Conservation (phyloP, 2,329 filamentous ascomycete genomes). For the Diaporthe sp. region DNA sequence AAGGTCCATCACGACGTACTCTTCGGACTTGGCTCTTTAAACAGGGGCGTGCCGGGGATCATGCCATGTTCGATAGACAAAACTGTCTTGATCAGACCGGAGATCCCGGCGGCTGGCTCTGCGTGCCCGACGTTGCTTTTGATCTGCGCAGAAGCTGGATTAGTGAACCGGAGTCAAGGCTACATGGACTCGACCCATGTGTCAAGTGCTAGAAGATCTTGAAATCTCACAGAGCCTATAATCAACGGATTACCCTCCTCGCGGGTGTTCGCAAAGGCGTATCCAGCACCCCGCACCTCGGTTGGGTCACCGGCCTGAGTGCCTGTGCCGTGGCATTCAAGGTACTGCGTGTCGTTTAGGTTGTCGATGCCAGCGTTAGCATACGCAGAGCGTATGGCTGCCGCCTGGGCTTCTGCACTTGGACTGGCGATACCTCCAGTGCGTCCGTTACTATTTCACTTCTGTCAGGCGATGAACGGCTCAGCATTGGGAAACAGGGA, state of each 20-base stretch:
- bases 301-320: not conserved
- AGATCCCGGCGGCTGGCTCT: not conserved
- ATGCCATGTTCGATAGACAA: not conserved
- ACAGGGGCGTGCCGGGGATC: not conserved
- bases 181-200: not conserved
- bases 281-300: not conserved
- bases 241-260: not conserved
- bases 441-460: not conserved
- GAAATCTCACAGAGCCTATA: not conserved
- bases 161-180: not conserved
- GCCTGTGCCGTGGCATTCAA: slow-evolving; percentile 55
- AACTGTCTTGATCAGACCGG: not conserved
- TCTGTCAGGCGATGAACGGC: too few species aligned
- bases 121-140: not conserved
- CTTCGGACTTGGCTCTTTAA: not conserved
- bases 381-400: not conserved
- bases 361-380: slow-evolving; percentile 36
- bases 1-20: not conserved
- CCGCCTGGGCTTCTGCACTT: slow-evolving; percentile 1
- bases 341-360: slow-evolving; percentile 29
- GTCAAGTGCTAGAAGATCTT: too few species aligned
- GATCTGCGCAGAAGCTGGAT: not conserved
- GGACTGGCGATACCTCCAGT: not conserved
- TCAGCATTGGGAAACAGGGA: not conserved
- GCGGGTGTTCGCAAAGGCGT: not conserved